Conservation (phyloP, 192 early-diverging fungal species). For the Phlyctochytrium arcticum region DNA sequence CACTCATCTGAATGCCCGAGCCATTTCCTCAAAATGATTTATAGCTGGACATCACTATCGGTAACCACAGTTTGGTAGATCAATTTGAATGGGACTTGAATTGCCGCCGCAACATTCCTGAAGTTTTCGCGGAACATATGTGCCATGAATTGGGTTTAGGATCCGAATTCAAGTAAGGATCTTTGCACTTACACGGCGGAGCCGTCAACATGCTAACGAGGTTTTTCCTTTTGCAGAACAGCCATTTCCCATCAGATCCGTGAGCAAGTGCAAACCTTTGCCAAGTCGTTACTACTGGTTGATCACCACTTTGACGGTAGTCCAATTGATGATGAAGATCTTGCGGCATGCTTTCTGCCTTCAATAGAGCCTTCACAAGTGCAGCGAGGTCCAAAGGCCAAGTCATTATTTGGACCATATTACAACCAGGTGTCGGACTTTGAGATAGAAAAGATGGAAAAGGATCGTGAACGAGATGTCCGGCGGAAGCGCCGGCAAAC, state of each 20-base stretch:
- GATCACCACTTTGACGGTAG: conserved; percentile 76
- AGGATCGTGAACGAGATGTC: conserved; percentile 76
- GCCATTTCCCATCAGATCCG: conserved; percentile 90
- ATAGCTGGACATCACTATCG: conserved; percentile 84
- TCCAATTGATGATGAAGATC: conserved; percentile 73
- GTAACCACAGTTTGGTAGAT: conserved; percentile 77
- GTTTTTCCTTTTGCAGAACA: conserved; percentile 49
- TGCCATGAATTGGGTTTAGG: conserved; percentile 71
- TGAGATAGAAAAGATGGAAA: conserved; percentile 74
- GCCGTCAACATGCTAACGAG: not conserved
- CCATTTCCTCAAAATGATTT: not conserved
- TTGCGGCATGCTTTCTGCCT: conserved; percentile 67
- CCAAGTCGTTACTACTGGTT: conserved; percentile 76
- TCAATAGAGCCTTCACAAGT: conserved; percentile 37
- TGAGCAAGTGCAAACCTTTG: conserved; percentile 84
- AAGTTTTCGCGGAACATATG: conserved; percentile 79
- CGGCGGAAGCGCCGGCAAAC: conserved; percentile 83
- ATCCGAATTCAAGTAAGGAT: conserved; percentile 75
- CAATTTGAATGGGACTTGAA: conserved; percentile 95
- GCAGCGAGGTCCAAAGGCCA: conserved; percentile 13
- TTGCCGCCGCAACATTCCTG: conserved; percentile 73
- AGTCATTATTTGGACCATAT: conserved; percentile 27
- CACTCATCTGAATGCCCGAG: not conserved
- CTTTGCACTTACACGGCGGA: not conserved
- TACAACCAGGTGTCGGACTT: conserved; percentile 16